Evolutionary conservation across 345 rosid genomes (phyloP), one percentile per base, ranked within the genome.

Genomic region (Fremontodendron californicum): DNA sequence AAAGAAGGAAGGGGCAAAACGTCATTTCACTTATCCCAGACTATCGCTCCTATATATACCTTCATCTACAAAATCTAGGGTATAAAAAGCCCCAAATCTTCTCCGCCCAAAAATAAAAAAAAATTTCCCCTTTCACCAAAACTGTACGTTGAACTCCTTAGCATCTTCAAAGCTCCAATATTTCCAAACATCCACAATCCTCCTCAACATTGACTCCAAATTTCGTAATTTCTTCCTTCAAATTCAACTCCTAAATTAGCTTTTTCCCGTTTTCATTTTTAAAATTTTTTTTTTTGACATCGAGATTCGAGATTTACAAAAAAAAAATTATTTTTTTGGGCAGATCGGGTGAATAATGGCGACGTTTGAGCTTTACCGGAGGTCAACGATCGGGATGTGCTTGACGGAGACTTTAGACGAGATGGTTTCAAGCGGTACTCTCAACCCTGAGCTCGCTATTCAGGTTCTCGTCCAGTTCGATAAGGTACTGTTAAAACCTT

Each of bases 331-430:
- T n/a, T n/a, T n/a, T n/a, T 69, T 25, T 25, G 13, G 62, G 69
- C 84, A 83, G 87, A 85, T 81, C 82, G 78, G 46, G 73, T 58
- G 71, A 68, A 43, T 60, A 73, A 96, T 96, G 99, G 97, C 97
- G 84, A 93, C 99, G 84, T 94, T 96, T 82, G 99, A 96, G 91
- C 88, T 96, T 27, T 96, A 96, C 80, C 86, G 99, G 82, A 86
- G 94, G 78, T 96, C 99, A 74, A 90, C 99, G 79, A 94, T 96
- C 76, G 99, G 98, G 62, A 94, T 92, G 99, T 96, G 99, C 82
- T 73, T 96, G 88, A 96, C 97, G 67, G 98, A 96, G 87, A 92
- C 98, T 19, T 82, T 96, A 37, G 98, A 96, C 45, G 99, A 94
- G 89, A 96, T 96, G 99, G 98, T 96, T 76, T 89, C 85, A 79